phyloP scores from a whole-genome alignment of 495 filamentous ascomycete species.

The Trypethelium eluteriae region DNA sequence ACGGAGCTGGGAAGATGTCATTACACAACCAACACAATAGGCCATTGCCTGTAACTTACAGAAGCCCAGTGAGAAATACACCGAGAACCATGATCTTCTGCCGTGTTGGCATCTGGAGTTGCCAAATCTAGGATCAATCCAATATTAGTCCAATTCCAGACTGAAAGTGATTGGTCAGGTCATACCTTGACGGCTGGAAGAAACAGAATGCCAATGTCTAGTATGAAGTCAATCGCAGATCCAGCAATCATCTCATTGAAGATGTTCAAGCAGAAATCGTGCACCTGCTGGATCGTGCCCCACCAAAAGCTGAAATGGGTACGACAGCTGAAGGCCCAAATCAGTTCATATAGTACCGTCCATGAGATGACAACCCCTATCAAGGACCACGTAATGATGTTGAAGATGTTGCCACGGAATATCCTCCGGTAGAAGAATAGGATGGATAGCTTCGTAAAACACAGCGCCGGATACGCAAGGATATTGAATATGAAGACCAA shows the following conservation, averaged over 20 bases:
- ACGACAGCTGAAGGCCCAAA: conserved; percentile 1
- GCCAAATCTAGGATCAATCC: not conserved
- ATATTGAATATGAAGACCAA: conserved; percentile 5
- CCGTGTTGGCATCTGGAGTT: not conserved
- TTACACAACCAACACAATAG: not conserved
- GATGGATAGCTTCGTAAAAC: conserved; percentile 5
- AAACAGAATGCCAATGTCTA: not conserved
- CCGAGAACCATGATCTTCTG: conserved; percentile 1
- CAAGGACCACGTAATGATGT: not conserved
- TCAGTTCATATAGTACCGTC: not conserved
- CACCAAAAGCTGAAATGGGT: conserved; percentile 2
- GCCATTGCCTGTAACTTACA: not conserved
- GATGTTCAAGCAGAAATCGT: not conserved
- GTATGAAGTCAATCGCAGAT: not conserved
- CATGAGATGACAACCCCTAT: not conserved
- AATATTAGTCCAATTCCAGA: not conserved
- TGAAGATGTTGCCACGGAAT: conserved; percentile 1
- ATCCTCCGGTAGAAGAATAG: conserved; percentile 6
- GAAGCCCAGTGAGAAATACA: not conserved
- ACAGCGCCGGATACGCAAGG: conserved; percentile 4
- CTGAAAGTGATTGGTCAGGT: not conserved
- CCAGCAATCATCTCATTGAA: conserved; percentile 3
- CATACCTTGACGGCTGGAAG: conserved; percentile 2
- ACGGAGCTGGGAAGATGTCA: not conserved
- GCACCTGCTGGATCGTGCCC: conserved; percentile 2